phyloP scores from a whole-genome alignment of 495 filamentous ascomycete genomes.

The Coniosporium apollinis region DNA sequence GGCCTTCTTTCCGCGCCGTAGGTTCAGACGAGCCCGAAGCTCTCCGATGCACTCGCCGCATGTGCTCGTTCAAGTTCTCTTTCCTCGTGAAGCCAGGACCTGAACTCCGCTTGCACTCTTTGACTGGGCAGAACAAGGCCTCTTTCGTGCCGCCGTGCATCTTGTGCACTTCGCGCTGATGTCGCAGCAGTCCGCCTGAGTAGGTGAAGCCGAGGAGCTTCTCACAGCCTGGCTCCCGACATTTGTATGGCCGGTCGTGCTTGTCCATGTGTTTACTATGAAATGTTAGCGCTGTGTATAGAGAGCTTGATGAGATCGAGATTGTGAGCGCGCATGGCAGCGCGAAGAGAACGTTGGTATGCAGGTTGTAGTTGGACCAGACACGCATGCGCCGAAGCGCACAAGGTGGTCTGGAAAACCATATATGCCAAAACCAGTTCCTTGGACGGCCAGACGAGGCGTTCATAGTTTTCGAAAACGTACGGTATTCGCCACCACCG shows the following conservation, averaged over 20 bases:
- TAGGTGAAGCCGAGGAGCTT: constrained; percentile 91
- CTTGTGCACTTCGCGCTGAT: constrained; percentile 82
- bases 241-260: constrained; percentile 82
- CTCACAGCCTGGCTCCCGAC: constrained; percentile 55
- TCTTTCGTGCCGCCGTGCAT: constrained; percentile 71
- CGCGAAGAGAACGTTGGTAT: too few species aligned
- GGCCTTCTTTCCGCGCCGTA: too few species aligned
- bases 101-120: constrained; percentile 63
- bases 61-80: constrained; percentile 80
- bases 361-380: too few species aligned
- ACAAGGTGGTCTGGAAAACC: too few species aligned
- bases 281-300: constrained; percentile 6
- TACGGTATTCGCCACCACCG: constrained; percentile 1
- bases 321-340: too few species aligned
- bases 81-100: constrained; percentile 67
- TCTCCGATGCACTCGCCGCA: constrained; percentile 46
- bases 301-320: constrained; percentile 1
- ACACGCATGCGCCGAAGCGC: too few species aligned
- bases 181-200: constrained; percentile 68
- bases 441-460: too few species aligned
- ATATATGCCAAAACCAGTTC: too few species aligned
- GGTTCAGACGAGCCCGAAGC: too few species aligned
- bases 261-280: constrained; percentile 91
- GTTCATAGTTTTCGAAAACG: constrained; percentile 1
- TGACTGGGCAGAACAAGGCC: constrained; percentile 57